Base-by-base conservation (phyloP, 1,284 basidiomycete genomes). In the Ceratobasidium sp. region DNA sequence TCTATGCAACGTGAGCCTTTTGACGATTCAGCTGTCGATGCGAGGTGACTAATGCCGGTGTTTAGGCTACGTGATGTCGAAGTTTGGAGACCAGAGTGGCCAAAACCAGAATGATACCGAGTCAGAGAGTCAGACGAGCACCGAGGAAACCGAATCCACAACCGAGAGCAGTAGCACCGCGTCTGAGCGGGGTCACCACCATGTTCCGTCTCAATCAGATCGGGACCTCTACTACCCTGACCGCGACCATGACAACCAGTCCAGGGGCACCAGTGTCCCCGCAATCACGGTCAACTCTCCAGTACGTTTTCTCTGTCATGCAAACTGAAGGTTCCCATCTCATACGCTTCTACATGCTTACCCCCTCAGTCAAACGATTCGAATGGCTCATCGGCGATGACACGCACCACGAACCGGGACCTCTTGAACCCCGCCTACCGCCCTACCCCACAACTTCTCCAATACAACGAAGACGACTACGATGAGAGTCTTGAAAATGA, bases 401-500 rank as follows among this genome's bases (percentile, higher is more conserved):
- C 53, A 16, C 66, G 22, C 24, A 34, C 54, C 48, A 51, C 66
- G 16, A 54, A 71, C 39, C 24, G 39, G 6, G 16, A 46, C 2
- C 48, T 68, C 46, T 29, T 68, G 39, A 59, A 43, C 39, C 66
- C 53, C 37, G 27, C 11, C 27, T 71, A 59, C 31, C 41, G 41
- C 29, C 53, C 53, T 11, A 31, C 34, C 19, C 43, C 59, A 22
- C 51, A 34, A n/a, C 65, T 37, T 22, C 51, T 37, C 31, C 49
- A 68, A 24, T 27, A 43, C 51, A 19, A n/a, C 7, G 31, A 71
- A 29, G 66, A 71, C 34, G 37, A 58, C 39, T 53, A 71, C 27
- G 41, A 39, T 19, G 48, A 68, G 29, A 71, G 66, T 34, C 66
- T 71, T n/a, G 66, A 71, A 51, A 59, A 71, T 31, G 68, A 72